Base-by-base conservation (phyloP, 2,329 filamentous ascomycete genomes). In the Penicillium sp. region DNA sequence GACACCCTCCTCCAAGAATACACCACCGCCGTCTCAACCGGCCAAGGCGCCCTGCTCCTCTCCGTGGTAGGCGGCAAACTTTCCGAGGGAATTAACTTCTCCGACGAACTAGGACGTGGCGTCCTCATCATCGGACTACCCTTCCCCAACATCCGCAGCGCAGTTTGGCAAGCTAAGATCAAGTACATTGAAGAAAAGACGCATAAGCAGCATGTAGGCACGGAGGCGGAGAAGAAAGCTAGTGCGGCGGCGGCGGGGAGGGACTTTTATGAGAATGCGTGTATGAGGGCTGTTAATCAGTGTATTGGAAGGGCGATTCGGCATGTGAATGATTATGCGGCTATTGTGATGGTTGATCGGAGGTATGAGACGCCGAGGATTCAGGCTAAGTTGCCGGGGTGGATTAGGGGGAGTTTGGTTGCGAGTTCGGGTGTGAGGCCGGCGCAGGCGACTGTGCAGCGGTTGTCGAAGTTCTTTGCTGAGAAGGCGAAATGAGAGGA, bases 11-110 rank as follows among this genome's bases (percentile, higher is more conserved):
- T 99, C 3, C 80, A 85, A 38, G 84, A 87, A 17, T 99, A 98
- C 76, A 87, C 86, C 8, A 78, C 84, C 26, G 88, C 89, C 3
- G 89, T 98, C 40, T 82, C 75, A 69, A 79, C 73, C 44, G 83
- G 76, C 1, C 83, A 85, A 53, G 93, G 93, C 0, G 94, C 91
- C 0, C 80, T 98, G 0, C 85, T 99, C 0, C 85, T 99, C 28
- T 93, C 92, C 58, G 93, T 99, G 3, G 90, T 99, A 2, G 94
- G 94, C 58, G 95, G 95, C 15, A 96, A 94, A 68, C 89, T 99
- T 80, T 96, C 92, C 61, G 95, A 99, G 79, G 95, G 95, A 67
- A 99, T 99, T 80, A 99, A 99, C 79, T 99, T 99, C 80, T 94
- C 92, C 0, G 93, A 99, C 78, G 84, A 85, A 3, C 87, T 99